Base-by-base conservation (phyloP, 768 basidiomycete species). In the Basidioascus undulatus region DNA sequence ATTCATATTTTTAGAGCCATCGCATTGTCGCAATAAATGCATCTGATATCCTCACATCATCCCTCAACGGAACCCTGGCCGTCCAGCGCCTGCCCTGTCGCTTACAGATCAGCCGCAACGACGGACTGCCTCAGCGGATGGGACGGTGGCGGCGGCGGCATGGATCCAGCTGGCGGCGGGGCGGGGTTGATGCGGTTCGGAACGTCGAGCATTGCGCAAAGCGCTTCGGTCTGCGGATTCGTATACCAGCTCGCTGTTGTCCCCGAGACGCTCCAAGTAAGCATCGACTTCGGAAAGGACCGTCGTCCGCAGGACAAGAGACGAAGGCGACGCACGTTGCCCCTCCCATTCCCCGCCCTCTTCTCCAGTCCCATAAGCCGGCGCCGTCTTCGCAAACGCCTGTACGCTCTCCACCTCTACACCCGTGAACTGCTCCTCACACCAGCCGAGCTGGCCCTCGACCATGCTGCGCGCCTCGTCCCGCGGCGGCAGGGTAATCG, bases 151-250 rank as follows among this genome's bases (percentile, higher is more conserved):
- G n/a, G n/a, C n/a, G n/a, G n/a, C n/a, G n/a, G n/a, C n/a, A n/a
- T n/a, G n/a, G n/a, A n/a, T n/a, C n/a, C n/a, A n/a, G n/a, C n/a
- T n/a, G n/a, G n/a, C n/a, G 34, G 30, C 8, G 61, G 61, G 6
- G 57, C 47, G 5, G 63, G 62, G 48, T 68, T 70, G 41, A 76
- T 63, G 51, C 70, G 76, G 59, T 89, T 82, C 44, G 71, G 65
- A 30, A 96, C 68, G 15, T 67, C 68, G 30, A 98, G 55, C 70
- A 94, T 69, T 16, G 59, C 55, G 53, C 80, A 81, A 50, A 94
- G 78, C 3, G 83, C 74, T 39, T 70, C 71, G 1, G 86, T 96
- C 53, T 96, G 86, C 21, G 82, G 77, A 51, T 87, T 89, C 20
- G 73, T 69, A 55, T 81, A 87, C 62, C 67, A 69, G 1, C 69